Conservation (phyloP, 2,329 filamentous ascomycete species). For the Exophiala viscosa region DNA sequence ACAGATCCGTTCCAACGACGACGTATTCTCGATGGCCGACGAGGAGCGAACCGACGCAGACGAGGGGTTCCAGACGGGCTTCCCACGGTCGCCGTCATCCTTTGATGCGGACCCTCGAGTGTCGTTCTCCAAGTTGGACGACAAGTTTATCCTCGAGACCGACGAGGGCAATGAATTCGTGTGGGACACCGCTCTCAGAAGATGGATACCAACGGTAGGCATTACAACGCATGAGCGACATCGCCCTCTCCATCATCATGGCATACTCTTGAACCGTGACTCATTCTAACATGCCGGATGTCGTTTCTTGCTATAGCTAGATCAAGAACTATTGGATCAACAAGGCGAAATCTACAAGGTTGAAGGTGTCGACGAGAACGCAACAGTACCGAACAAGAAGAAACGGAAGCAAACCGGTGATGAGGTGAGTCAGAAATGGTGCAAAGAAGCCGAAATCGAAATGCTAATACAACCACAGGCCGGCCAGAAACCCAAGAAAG, state of each 20-base stretch:
- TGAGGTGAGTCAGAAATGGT: slow-evolving; percentile 41
- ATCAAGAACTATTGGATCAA: slow-evolving; percentile 58
- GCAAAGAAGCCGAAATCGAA: slow-evolving; percentile 40
- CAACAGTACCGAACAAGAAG: slow-evolving; percentile 47
- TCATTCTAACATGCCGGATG: slow-evolving; percentile 25
- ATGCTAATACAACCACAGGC: slow-evolving; percentile 30
- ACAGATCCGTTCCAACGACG: not conserved
- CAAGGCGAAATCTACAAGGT: slow-evolving; percentile 61
- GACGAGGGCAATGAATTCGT: slow-evolving; percentile 82
- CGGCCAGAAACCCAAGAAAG: slow-evolving; percentile 36
- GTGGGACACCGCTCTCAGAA: slow-evolving; percentile 66
- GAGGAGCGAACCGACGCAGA: slow-evolving; percentile 11
- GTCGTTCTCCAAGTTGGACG: slow-evolving; percentile 78
- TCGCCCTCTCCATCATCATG: not conserved
- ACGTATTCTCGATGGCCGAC: slow-evolving; percentile 10
- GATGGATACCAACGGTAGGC: slow-evolving; percentile 68
- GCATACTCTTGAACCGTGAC: slow-evolving; percentile 11
- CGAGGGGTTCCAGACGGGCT: slow-evolving; percentile 30
- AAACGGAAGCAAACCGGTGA: slow-evolving; percentile 53
- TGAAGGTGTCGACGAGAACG: slow-evolving; percentile 56
- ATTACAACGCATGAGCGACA: slow-evolving; percentile 3
- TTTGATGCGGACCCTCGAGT: slow-evolving; percentile 78
- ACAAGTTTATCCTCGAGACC: slow-evolving; percentile 78
- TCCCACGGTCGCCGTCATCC: slow-evolving; percentile 57
- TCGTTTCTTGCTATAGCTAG: slow-evolving; percentile 43